A percentile compares a stretch with the other conserved stretches of the same genome.
Evolutionary conservation across 2,329 filamentous ascomycete species (phyloP).

Genomic region (Sporothrix variecibatus): DNA sequence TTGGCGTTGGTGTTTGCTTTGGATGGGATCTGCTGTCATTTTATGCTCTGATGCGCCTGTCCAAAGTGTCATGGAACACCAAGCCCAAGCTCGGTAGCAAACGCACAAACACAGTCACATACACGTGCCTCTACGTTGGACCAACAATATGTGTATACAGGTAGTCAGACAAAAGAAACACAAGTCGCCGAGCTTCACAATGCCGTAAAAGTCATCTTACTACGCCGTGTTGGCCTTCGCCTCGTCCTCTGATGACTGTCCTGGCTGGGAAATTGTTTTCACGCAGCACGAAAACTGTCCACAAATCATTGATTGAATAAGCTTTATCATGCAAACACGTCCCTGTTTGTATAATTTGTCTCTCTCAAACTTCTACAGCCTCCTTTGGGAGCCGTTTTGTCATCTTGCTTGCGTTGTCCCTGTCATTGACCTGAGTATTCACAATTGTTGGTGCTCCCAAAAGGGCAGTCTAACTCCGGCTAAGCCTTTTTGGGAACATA

Average conservation of each 20-base stretch:
- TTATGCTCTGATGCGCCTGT: not conserved
- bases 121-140: not conserved
- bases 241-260: not conserved
- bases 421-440: not conserved
- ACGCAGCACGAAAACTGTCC: not conserved
- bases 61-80: not conserved
- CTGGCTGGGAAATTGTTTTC: not conserved
- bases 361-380: not conserved
- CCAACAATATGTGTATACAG: too few relatives aligned
- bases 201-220: not conserved
- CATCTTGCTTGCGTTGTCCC: not conserved
- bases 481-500: conserved; percentile 22
- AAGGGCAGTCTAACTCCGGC: conserved; percentile 14
- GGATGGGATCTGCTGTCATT: too few relatives aligned
- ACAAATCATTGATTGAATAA: not conserved
- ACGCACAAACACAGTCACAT: not conserved
- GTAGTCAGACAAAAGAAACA: not conserved
- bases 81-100: not conserved
- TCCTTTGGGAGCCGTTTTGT: not conserved
- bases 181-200: not conserved
- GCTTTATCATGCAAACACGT: not conserved
- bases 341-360: not conserved
- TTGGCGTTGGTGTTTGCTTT: too few relatives aligned
- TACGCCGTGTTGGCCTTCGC: not conserved
- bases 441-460: not conserved